These are phyloP conservation scores for Andrographis paniculata DNA, from an alignment of 305 asterid species.

Conservation along the genomic window DNA sequence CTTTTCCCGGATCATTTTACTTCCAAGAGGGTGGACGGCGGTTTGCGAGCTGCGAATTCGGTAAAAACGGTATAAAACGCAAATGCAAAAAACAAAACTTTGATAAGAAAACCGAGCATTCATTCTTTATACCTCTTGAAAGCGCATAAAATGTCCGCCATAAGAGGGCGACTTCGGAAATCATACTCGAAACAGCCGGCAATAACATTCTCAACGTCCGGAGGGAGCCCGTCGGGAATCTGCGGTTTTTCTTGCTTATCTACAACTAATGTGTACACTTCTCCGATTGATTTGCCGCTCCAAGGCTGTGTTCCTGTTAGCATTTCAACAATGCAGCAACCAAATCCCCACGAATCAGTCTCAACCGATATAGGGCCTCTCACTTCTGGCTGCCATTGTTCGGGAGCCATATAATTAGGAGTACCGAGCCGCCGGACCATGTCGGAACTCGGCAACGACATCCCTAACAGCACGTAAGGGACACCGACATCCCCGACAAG, in stretches of 20 bases:
- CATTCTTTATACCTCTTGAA: slow-evolving; percentile 92
- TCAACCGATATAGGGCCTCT: slow-evolving; percentile 82
- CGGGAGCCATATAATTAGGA: slow-evolving; percentile 94
- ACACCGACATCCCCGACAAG: slow-evolving; percentile 70
- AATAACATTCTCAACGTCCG: slow-evolving; percentile 68
- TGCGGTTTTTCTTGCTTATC: slow-evolving; percentile 61
- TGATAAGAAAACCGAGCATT: slow-evolving; percentile 7
- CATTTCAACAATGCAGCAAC: slow-evolving; percentile 89
- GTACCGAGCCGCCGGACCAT: slow-evolving; percentile 41
- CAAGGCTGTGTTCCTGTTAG: slow-evolving; percentile 81
- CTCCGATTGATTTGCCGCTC: slow-evolving; percentile 71
- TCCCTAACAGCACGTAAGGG: slow-evolving; percentile 55
- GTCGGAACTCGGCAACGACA: slow-evolving; percentile 49
- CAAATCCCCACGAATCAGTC: slow-evolving; percentile 97
- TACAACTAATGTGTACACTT: slow-evolving; percentile 54
- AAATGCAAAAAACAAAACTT: neutral
- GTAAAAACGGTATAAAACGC: neutral
- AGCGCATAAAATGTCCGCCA: slow-evolving; percentile 72
- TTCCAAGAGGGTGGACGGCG: slow-evolving; percentile 42
- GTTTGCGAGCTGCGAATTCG: slow-evolving; percentile 52
- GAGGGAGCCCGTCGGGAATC: slow-evolving; percentile 83
- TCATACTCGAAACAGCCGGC: slow-evolving; percentile 87
- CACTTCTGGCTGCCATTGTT: slow-evolving; percentile 90
- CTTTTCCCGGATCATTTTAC: slow-evolving; percentile 49
- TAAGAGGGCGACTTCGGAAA: slow-evolving; percentile 76